Evolutionary conservation across 768 basidiomycete species (phyloP), one percentile per base, ranked within the genome.

Genomic region (Termitomyces sp.): DNA sequence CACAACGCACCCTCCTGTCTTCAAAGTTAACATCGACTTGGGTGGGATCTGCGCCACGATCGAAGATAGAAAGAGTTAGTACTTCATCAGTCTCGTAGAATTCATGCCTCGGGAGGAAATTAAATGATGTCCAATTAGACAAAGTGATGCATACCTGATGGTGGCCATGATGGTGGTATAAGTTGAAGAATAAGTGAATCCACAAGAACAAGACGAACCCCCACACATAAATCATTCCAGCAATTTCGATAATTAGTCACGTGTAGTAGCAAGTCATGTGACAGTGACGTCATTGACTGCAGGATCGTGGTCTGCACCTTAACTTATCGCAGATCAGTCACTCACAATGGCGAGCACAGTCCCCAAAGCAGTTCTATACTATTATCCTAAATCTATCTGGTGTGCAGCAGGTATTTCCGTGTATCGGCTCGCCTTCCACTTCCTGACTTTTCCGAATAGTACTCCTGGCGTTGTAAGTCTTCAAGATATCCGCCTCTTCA

Each of bases 31-130:
- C 71, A 16, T 75, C 76, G 52, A 92, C 82, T 63, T 81, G 70
- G 26, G 72, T 77, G 14, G 87, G 81, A 69, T 92, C 84, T 41
- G 83, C 90, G 63, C 84, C 84, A 63, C 84, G 82, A 72, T 94
- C 87, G 66, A 92, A 93, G 66, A 94, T 76, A 55, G 88, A 86
- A 65, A 94, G 68, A 20, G 76, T 88, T 55, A 92, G 68, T 60
- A 67, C 78, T 59, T 92, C 88, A 63, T 93, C 91, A 13, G 86
- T 88, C 72, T 94, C 92, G 71, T 93, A 94, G 70, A 88, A 94
- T 70, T 92, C 90, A 74, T 93, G 85, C 70, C 90, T 92, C 10
- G 40, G 33, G 47, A 30, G 7, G n/a, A 33, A 3, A 26, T 59
- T 30, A 38, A 33, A 13, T 4, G n/a, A 5, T 56, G 20, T 26